Base-by-base conservation (phyloP, 1,284 basidiomycete genomes). In the Heterobasidion parviporum region DNA sequence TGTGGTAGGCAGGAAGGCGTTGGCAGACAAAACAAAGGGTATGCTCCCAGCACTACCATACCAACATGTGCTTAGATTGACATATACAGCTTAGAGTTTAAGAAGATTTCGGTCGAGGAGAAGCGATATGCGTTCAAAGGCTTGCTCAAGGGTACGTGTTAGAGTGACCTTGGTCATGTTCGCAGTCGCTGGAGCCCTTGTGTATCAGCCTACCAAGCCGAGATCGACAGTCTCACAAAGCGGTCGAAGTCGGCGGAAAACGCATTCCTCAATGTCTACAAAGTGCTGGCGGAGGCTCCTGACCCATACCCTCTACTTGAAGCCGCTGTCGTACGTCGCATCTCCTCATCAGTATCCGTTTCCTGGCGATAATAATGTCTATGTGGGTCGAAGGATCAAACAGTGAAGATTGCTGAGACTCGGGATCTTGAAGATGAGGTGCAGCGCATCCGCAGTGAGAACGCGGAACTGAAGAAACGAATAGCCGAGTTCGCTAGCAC, bases 291-390 rank as follows among this genome's bases (percentile, higher is more conserved):
- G 0, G 93, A 96, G 65, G 94, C 92, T 6, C 94, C 95, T 0
- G 96, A 99, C 70, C 97, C 96, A 15, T 97, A 94, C 67, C 96
- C 96, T 5, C 77, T 98, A 6, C 83, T 99, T 14, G 95, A 99
- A 66, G 90, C 87, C 36, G 93, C 94, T 5, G 88, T 98, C 26
- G 91, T 92, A 66, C 54, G 87, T 73, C 16, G 32, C 46, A 50
- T 34, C 8, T 35, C 8, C n/a, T 10, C 47, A 12, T 7, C 18
- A 38, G 26, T 7, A 44, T 26, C 47, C 14, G 2, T 18, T 48
- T 8, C 46, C n/a, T n/a, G n/a, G 8, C 10, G 6, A 26, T 26
- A 16, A 7, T n/a, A 16, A n/a, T 53, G 20, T 16, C 16, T 52
- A 7, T 47, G 10, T 38, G 15, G 53, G n/a, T 34, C 14, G 20